Conservation (phyloP, 2,329 filamentous ascomycete species). For the Pyricularia grisea region DNA sequence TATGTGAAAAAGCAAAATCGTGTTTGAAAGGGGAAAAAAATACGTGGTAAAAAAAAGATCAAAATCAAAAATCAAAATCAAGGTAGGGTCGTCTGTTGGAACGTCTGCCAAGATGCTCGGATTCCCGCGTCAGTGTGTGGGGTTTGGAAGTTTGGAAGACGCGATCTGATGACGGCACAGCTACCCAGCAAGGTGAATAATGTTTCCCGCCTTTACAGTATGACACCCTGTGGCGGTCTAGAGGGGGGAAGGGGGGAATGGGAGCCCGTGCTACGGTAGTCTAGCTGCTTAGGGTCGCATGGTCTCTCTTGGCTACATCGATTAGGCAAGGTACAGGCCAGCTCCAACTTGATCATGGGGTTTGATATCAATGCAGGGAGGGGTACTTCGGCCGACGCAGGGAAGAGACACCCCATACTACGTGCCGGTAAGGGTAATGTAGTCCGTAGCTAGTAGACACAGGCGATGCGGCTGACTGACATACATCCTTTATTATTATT, state of each 20-base stretch:
- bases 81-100: background rate
- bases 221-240: background rate
- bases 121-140: background rate
- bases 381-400: background rate
- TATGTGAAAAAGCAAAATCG: background rate
- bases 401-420: background rate
- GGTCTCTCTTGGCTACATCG: background rate
- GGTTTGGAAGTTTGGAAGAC: background rate
- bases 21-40: background rate
- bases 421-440: too few relatives aligned
- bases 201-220: too few relatives aligned
- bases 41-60: background rate
- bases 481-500: background rate
- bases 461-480: background rate
- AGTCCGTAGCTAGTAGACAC: background rate
- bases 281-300: background rate
- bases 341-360: slow-evolving; percentile 4
- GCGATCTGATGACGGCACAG: background rate
- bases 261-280: background rate
- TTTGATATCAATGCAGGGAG: background rate
- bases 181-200: too few relatives aligned
- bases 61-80: background rate
- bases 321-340: slow-evolving; percentile 4
- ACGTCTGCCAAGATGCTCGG: background rate
- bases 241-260: background rate